phyloP scores from a whole-genome alignment of 2,329 filamentous ascomycete genomes.

The Simplicillium aogashimaense region DNA sequence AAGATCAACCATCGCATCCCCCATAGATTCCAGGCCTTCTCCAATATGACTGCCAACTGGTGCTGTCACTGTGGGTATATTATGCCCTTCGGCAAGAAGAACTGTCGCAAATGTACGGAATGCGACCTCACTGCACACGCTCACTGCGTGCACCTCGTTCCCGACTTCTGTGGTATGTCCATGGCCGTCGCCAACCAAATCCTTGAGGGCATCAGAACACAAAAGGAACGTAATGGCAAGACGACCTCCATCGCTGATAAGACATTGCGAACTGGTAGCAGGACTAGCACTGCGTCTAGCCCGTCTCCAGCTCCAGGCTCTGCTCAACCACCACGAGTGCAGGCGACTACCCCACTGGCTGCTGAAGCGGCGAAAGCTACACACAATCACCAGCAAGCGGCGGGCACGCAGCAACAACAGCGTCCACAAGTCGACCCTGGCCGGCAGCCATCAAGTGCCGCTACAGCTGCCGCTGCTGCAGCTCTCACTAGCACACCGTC shows the following conservation, averaged over 20 bases:
- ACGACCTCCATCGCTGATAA: constrained; percentile 50
- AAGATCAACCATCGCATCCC: constrained; percentile 99
- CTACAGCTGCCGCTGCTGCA: constrained; percentile 46
- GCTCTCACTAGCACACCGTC: constrained; percentile 40
- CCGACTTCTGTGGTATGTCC: constrained; percentile 98
- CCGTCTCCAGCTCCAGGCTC: constrained; percentile 17
- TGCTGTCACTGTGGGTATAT: constrained; percentile 98
- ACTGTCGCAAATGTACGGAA: constrained; percentile 85
- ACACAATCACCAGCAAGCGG: constrained; percentile 37
- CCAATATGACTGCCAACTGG: constrained; percentile 97
- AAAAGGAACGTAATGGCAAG: constrained; percentile 41
- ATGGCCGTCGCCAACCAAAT: constrained; percentile 97
- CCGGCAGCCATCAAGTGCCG: constrained; percentile 31
- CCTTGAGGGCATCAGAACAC: constrained; percentile 64
- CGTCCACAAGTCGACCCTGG: constrained; percentile 30
- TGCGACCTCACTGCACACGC: constrained; percentile 87
- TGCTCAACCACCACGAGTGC: constrained; percentile 8
- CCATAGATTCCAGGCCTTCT: constrained; percentile 92
- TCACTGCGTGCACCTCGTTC: constrained; percentile 86
- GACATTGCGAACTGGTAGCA: constrained; percentile 50
- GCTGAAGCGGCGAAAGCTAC: constrained; percentile 55
- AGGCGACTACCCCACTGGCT: constrained; percentile 33
- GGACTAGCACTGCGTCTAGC: constrained; percentile 30
- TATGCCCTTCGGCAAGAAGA: constrained; percentile 88
- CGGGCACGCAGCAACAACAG: constrained; percentile 31